A percentile compares a stretch with the other conserved stretches of the same genome.
Conservation (phyloP, 2,329 filamentous ascomycete genomes). For the Epichloe scottii region DNA sequence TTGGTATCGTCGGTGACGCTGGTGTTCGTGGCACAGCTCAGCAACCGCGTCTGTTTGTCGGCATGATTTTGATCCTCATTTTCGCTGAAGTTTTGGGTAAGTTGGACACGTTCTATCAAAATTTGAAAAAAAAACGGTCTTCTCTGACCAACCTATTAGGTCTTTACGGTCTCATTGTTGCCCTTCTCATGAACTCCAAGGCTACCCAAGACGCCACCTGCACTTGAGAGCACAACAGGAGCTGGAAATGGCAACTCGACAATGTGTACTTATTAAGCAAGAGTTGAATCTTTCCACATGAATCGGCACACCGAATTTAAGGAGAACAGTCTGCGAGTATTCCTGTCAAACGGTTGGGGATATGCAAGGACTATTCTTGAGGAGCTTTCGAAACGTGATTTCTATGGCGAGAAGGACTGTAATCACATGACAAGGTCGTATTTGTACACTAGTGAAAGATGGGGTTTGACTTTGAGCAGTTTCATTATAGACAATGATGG, state of each 20-base stretch:
- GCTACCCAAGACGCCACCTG: constrained; percentile 52
- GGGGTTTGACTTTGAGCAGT: constrained; percentile 27
- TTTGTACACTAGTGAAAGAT: constrained; percentile 41
- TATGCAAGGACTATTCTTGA: constrained; percentile 4
- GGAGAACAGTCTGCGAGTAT: constrained; percentile 12
- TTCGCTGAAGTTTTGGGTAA: constrained; percentile 96
- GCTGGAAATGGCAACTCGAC: constrained; percentile 19
- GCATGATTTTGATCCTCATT: constrained; percentile 99
- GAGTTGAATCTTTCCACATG: constrained; percentile 12
- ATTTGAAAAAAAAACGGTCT: not conserved
- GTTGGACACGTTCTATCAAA: constrained; percentile 19
- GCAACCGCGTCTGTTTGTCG: constrained; percentile 79
- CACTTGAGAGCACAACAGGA: constrained; percentile 11
- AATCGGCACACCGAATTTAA: constrained; percentile 12
- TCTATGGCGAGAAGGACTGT: constrained; percentile 1
- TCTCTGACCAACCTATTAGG: constrained; percentile 37
- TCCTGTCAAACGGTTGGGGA: not conserved
- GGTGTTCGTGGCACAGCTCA: constrained; percentile 80
- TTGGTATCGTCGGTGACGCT: constrained; percentile 79
- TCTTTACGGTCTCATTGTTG: constrained; percentile 98
- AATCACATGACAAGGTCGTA: constrained; percentile 16
- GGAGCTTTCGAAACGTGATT: constrained; percentile 1
- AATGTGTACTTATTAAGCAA: constrained; percentile 22
- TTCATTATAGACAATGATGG: constrained; percentile 36
- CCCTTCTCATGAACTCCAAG: constrained; percentile 99